A percentile compares a stretch with the other conserved stretches of the same genome.
Conservation (phyloP, 345 rosid genomes). For the Ricinus communis region DNA sequence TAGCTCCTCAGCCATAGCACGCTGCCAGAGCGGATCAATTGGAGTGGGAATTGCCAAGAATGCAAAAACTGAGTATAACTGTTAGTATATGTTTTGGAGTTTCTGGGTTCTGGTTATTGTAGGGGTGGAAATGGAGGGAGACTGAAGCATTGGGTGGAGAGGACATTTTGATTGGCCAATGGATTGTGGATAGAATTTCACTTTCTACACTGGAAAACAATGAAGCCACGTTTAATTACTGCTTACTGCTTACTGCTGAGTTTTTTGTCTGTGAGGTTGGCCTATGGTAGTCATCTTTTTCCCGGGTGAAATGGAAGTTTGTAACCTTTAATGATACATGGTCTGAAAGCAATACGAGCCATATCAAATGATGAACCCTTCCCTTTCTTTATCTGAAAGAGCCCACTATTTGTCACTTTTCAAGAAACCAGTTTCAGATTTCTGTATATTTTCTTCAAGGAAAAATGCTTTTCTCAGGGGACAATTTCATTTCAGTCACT, state of each 20-base stretch:
- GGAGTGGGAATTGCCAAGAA: neutral
- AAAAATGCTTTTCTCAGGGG: constrained; percentile 45
- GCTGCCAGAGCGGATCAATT: too few relatives aligned
- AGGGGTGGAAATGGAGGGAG: neutral
- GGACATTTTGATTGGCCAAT: neutral
- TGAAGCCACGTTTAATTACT: neutral
- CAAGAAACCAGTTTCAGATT: constrained; percentile 49
- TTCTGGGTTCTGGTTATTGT: neutral
- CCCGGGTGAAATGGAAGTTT: constrained; percentile 8
- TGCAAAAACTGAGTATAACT: neutral
- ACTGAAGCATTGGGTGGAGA: neutral
- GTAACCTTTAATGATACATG: neutral
- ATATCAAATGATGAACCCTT: constrained; percentile 30
- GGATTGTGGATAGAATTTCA: constrained; percentile 13
- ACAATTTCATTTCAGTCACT: constrained; percentile 37
- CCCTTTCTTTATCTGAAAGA: constrained; percentile 31
- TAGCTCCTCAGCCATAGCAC: too few relatives aligned
- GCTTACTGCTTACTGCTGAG: too few relatives aligned
- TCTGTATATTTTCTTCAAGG: constrained; percentile 43
- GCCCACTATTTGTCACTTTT: constrained; percentile 28
- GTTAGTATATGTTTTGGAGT: neutral
- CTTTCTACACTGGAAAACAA: neutral
- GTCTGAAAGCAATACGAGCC: constrained; percentile 7
- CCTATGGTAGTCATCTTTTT: too few relatives aligned
- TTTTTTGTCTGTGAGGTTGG: too few relatives aligned